Percentiles rank a stretch among this genome's conserved stretches.
Evolutionary conservation across 495 filamentous ascomycete species (phyloP).

Genomic region (Diplogelasinospora grovesii): DNA sequence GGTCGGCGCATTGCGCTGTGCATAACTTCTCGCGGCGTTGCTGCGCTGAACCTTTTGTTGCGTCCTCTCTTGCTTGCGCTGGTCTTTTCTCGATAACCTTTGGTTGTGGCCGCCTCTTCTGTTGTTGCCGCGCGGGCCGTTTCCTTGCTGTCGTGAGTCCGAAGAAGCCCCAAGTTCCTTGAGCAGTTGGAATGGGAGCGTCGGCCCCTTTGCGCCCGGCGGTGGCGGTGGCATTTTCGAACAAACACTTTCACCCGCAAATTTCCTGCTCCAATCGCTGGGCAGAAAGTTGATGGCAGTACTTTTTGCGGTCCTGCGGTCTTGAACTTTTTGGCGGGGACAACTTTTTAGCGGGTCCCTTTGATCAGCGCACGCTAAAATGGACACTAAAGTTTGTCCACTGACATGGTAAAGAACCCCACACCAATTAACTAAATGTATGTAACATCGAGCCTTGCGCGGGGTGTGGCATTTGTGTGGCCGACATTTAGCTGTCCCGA

Average conservation of each 20-base stretch:
- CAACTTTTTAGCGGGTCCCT: too few relatives aligned
- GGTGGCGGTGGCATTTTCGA: slow-evolving; percentile 12
- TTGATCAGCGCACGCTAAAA: too few relatives aligned
- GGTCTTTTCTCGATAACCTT: slow-evolving; percentile 38
- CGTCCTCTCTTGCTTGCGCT: slow-evolving; percentile 41
- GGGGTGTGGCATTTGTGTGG: too few relatives aligned
- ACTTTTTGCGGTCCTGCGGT: too few relatives aligned
- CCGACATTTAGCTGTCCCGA: too few relatives aligned
- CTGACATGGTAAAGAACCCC: too few relatives aligned
- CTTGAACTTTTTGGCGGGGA: slow-evolving; percentile 15
- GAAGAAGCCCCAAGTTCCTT: slow-evolving; percentile 20
- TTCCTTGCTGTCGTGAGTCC: slow-evolving; percentile 6
- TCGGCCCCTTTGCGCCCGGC: slow-evolving; percentile 8
- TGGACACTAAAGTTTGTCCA: too few relatives aligned
- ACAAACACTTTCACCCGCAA: too few relatives aligned
- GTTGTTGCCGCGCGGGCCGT: neutral
- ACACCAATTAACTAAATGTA: too few relatives aligned
- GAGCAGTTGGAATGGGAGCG: slow-evolving; percentile 18
- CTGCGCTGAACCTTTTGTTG: slow-evolving; percentile 30
- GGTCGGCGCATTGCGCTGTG: slow-evolving; percentile 8
- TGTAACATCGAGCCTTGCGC: too few relatives aligned
- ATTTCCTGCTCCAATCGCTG: too few relatives aligned
- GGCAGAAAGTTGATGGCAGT: too few relatives aligned
- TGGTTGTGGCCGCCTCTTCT: neutral
- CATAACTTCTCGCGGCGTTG: slow-evolving; percentile 3